phyloP scores from a whole-genome alignment of 768 basidiomycete species.

The Phanerochaete sordida region DNA sequence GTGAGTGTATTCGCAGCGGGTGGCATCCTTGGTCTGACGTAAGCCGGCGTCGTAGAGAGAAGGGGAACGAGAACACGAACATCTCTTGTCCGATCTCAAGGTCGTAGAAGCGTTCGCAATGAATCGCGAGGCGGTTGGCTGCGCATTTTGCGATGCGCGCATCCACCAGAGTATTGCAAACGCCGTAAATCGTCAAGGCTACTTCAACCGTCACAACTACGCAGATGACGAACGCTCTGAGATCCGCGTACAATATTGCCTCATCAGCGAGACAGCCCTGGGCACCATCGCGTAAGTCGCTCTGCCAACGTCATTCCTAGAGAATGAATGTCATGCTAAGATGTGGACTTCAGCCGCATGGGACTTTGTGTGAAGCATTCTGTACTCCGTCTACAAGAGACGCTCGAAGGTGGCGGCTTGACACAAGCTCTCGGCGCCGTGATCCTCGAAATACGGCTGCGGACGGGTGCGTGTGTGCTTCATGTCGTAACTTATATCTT shows the following conservation, averaged over 20 bases:
- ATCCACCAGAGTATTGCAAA: not conserved
- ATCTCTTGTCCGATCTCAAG: not conserved
- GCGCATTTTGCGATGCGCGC: not conserved
- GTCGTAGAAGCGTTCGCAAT: not conserved
- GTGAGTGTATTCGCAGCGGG: no score
- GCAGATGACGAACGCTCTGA: no score
- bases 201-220: not conserved
- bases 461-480: not conserved
- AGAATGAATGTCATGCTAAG: no score
- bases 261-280: not conserved
- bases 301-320: no score
- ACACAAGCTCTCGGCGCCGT: not conserved
- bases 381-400: not conserved
- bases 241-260: no score
- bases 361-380: not conserved
- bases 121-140: not conserved
- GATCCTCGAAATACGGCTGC: not conserved
- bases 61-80: not conserved
- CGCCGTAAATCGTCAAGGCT: not conserved
- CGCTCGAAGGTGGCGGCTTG: not conserved
- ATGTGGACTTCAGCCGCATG: not conserved
- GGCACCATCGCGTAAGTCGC: not conserved
- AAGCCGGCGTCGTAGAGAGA: not conserved
- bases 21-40: no score
- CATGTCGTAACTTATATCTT: no score